Evolutionary conservation across 75 land plant genomes (phyloP).

Genomic region (Larix kaempferi): DNA sequence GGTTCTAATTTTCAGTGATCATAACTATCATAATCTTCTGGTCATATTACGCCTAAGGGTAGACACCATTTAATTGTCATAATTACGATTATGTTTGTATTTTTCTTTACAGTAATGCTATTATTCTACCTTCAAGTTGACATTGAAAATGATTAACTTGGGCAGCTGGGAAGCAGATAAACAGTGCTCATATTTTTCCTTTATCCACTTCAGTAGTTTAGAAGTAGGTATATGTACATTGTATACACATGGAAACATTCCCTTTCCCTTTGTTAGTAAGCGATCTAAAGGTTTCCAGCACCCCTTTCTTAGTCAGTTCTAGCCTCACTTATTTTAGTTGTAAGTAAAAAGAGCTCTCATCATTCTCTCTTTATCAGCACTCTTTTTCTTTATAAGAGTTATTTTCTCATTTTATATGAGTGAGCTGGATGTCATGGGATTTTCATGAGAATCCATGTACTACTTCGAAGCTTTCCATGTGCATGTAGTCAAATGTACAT

Average conservation of each 20-base stretch:
- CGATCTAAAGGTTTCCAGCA: neutral
- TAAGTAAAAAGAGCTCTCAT: neutral
- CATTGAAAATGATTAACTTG: too few relatives aligned
- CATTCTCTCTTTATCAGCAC: neutral
- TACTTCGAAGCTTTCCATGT: too few relatives aligned
- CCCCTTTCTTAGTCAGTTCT: neutral
- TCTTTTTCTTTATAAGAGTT: neutral
- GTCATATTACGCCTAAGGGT: too few relatives aligned
- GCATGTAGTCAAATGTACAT: too few relatives aligned
- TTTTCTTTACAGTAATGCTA: too few relatives aligned
- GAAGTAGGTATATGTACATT: neutral
- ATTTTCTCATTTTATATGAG: neutral
- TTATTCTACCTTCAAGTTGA: too few relatives aligned
- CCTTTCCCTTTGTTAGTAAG: neutral
- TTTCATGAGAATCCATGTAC: too few relatives aligned
- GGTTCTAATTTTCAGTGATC: too few relatives aligned
- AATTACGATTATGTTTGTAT: too few relatives aligned
- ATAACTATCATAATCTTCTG: too few relatives aligned
- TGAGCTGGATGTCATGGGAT: too few relatives aligned
- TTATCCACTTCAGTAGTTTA: neutral
- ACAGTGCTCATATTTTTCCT: neutral
- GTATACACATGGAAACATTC: neutral
- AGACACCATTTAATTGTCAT: too few relatives aligned
- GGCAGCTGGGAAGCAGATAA: neutral
- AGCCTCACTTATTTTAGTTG: neutral